phyloP scores from a whole-genome alignment of 179 eudicot species.

The Sideroxylon spinosum region DNA sequence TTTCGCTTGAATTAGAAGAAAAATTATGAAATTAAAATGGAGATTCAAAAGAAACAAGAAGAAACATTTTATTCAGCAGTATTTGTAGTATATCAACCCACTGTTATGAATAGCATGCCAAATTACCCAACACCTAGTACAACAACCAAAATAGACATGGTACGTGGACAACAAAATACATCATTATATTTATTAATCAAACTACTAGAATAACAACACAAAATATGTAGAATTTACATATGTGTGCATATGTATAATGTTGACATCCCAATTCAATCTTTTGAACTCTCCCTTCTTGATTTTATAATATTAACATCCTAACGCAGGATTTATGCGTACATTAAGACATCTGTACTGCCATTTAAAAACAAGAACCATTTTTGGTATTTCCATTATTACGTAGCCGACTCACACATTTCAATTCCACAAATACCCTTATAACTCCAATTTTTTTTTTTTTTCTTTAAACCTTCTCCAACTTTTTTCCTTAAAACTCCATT shows the following conservation, averaged over 20 bases:
- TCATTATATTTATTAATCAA: not conserved
- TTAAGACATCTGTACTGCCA: too few relatives aligned
- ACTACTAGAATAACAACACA: not conserved
- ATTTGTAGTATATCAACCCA: not conserved
- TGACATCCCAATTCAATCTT: not conserved
- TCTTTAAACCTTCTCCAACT: too few relatives aligned
- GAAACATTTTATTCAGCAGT: not conserved
- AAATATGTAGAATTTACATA: too few relatives aligned
- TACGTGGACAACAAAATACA: not conserved
- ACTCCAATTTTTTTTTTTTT: too few relatives aligned
- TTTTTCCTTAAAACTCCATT: too few relatives aligned
- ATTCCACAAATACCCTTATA: too few relatives aligned
- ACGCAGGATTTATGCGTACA: too few relatives aligned
- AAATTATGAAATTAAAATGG: not conserved
- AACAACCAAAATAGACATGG: not conserved
- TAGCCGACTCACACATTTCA: too few relatives aligned
- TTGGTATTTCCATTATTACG: too few relatives aligned
- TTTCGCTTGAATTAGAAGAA: not conserved
- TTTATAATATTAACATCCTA: not conserved
- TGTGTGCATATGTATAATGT: not conserved
- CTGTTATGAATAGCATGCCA: not conserved
- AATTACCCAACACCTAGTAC: not conserved
- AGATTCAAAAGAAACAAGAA: not conserved
- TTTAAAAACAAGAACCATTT: too few relatives aligned
- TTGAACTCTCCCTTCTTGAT: not conserved